These are phyloP conservation scores for Corylus avellana DNA, from an alignment of 306 rosid species.

Conservation along the genomic window DNA sequence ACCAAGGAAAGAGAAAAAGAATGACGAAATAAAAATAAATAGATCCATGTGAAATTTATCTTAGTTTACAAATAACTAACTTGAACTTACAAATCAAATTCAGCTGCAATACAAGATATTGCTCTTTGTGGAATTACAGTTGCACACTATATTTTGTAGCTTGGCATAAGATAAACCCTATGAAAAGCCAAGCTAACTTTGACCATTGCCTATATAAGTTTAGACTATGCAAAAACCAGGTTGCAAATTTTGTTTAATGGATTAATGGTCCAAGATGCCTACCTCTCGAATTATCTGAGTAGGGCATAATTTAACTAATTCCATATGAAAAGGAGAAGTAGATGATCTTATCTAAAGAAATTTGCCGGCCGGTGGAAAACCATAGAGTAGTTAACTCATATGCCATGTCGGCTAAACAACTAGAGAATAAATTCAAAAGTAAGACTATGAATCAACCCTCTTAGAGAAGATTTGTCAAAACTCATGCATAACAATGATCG, in stretches of 20 bases:
- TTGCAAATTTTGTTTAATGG: not conserved
- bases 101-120: not conserved
- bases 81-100: not conserved
- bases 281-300: conserved; percentile 3
- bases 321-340: conserved; percentile 3
- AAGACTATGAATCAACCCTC: not conserved
- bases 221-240: conserved; percentile 7
- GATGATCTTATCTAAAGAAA: not conserved
- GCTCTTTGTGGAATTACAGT: not conserved
- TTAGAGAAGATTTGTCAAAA: not conserved
- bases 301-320: conserved; percentile 4
- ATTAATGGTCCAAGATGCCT: not conserved
- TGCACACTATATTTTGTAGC: not conserved
- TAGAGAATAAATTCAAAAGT: not conserved
- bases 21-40: not conserved
- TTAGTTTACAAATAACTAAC: not conserved
- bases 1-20: conserved; percentile 3
- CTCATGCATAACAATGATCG: too few relatives aligned
- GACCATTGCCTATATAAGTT: not conserved
- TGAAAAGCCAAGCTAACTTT: too few relatives aligned
- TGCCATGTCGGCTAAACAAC: not conserved
- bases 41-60: not conserved
- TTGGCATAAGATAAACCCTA: not conserved
- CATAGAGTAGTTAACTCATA: not conserved
- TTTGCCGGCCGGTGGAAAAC: not conserved